These are phyloP conservation scores for Rhododendron mucronatum DNA, from an alignment of 148 eudicot species.

Conservation along the genomic window DNA sequence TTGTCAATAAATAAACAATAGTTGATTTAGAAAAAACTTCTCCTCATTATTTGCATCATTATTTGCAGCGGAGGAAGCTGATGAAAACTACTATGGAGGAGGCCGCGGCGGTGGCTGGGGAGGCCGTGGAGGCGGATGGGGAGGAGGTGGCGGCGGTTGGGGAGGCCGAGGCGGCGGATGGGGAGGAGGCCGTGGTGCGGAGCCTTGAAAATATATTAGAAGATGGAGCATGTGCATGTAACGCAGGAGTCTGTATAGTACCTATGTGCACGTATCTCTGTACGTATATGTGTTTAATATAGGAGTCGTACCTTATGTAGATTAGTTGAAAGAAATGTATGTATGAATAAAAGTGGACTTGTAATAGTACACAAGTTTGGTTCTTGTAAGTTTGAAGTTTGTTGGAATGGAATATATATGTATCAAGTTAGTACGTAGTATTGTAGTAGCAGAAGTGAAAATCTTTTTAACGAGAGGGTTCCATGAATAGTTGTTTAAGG, in stretches of 20 bases:
- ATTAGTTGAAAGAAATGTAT: not conserved
- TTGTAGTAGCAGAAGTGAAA: no score
- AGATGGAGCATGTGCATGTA: not conserved
- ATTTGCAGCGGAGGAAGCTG: not conserved
- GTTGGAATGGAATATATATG: not conserved
- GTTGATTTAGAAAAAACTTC: not conserved
- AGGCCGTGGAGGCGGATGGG: not conserved
- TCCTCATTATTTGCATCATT: not conserved
- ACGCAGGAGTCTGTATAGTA: not conserved
- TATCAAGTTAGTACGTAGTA: no score
- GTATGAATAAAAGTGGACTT: not conserved
- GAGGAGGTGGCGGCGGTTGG: not conserved
- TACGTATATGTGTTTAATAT: not conserved
- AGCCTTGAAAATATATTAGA: not conserved
- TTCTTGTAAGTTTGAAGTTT: not conserved
- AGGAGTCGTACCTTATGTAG: not conserved
- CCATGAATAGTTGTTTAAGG: no score
- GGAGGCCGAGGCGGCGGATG: not conserved
- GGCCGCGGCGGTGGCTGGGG: not conserved
- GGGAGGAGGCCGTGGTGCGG: not conserved
- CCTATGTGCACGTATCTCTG: not conserved
- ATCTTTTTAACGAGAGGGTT: no score
- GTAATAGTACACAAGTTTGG: no score
- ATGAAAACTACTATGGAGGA: not conserved
- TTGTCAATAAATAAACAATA: no score